Base-by-base conservation (phyloP, 306 rosid genomes). In the Cajanus cajan region DNA sequence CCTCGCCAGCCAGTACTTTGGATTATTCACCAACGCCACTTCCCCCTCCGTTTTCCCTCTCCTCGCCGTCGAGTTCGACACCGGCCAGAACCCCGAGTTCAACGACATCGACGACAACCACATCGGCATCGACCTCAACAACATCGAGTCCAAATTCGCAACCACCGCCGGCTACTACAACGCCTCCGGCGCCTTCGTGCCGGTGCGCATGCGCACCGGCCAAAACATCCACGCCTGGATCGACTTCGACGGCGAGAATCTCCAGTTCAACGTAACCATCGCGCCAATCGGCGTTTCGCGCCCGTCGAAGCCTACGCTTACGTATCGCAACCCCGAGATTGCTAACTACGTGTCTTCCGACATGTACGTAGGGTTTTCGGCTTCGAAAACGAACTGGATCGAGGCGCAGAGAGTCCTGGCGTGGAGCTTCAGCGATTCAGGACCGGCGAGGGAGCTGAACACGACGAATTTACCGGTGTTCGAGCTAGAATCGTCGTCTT, bases 321-420 rank as follows among this genome's bases (percentile, higher is more conserved):
- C 71, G 28, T 91, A 71, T 36, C 76, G 8, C n/a, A 28, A 88
- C 39, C 80, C 89, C 0, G n/a, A 1, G 1, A 92, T 95, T 0
- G 92, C 86, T 3, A 76, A 90, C 18, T 95, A 89, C 31, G 48
- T 95, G 13, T 88, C 97, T 25, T 48, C 86, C 1, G 89, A 95
- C 58, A 90, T 95, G 98, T 95, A 67, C 13, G 86, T 95, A 0
- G 98, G 98, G 18, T 95, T 95, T 71, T 95, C 98, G 0, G 97
- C 98, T 3, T 90, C 97, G 50, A 92, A 87, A 45, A 89, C 93
- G 2, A 71, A 68, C 43, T 91, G 95, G 97, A 34, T 92, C 48
- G 98, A 92, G 78, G 85, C 85, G 2, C 95, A 84, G 87, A 91
- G 98, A 48, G 74, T 92, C 43, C 59, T 95, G 1, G 98, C 97